Conservation (phyloP, 768 basidiomycete genomes). For the Amanita brunnescens region DNA sequence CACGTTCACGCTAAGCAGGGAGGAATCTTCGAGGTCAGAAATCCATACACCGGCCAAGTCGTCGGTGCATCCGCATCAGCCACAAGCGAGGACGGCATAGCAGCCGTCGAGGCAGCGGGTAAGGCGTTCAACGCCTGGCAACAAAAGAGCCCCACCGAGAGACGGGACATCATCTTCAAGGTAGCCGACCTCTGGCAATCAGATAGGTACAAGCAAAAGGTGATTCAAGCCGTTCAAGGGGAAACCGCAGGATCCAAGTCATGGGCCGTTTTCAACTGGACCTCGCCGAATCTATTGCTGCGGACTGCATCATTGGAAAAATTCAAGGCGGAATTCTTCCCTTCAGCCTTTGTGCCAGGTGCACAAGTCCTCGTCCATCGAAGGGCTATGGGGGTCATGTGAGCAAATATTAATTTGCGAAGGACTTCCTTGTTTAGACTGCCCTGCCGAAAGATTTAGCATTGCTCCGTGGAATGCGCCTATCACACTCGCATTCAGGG, state of each 20-base stretch:
- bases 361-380: constrained; percentile 34
- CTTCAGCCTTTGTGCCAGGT: constrained; percentile 33
- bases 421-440: not conserved
- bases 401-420: constrained; percentile 11
- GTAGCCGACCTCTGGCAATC: constrained; percentile 38
- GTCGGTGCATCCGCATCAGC: constrained; percentile 41
- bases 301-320: constrained; percentile 25
- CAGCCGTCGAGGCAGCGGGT: constrained; percentile 36
- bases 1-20: constrained; percentile 23
- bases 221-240: constrained; percentile 22
- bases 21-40: constrained; percentile 37
- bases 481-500: constrained; percentile 32
- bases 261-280: constrained; percentile 22
- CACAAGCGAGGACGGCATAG: constrained; percentile 32
- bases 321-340: constrained; percentile 35
- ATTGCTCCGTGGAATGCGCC: constrained; percentile 55
- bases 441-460: constrained; percentile 27
- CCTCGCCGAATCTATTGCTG: constrained; percentile 16
- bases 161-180: constrained; percentile 38
- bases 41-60: constrained; percentile 30
- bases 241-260: constrained; percentile 30
- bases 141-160: constrained; percentile 21
- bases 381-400: constrained; percentile 47
- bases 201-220: constrained; percentile 30
- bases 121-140: constrained; percentile 44